phyloP scores from a whole-genome alignment of 225 moss, liverwort and hornwort species.

The Sphagnum tenellum region DNA sequence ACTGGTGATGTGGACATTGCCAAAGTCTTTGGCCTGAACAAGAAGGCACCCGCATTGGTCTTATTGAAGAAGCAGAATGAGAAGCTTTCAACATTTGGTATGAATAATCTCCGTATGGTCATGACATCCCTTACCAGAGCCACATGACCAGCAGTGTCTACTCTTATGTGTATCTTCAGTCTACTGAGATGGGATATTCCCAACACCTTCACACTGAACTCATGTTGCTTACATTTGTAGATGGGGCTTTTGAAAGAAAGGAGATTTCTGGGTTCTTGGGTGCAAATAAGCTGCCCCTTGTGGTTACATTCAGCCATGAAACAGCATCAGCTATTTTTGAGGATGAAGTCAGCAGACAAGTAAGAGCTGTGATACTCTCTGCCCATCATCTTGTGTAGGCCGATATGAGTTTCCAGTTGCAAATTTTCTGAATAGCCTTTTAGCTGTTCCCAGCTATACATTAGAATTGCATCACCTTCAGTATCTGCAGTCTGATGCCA shows the following conservation, averaged over 20 bases:
- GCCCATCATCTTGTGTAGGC: too few species aligned
- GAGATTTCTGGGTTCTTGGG: constrained; percentile 36
- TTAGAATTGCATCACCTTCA: too few species aligned
- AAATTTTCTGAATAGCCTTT: too few species aligned
- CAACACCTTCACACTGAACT: too few species aligned
- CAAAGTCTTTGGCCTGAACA: constrained; percentile 30
- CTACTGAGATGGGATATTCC: too few species aligned
- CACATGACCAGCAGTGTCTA: too few species aligned
- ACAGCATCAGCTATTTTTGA: constrained; percentile 46
- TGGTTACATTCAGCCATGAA: constrained; percentile 60
- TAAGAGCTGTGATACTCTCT: constrained; percentile 3
- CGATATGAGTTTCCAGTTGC: too few species aligned
- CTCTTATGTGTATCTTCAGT: too few species aligned
- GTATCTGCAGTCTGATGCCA: too few species aligned
- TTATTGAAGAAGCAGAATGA: constrained; percentile 54
- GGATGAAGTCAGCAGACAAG: constrained; percentile 61
- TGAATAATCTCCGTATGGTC: neutral
- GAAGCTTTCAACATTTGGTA: constrained; percentile 55
- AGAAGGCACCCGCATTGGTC: constrained; percentile 48
- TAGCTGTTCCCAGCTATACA: too few species aligned
- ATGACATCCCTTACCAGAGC: too few species aligned
- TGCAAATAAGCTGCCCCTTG: constrained; percentile 63
- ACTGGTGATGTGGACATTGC: constrained; percentile 43
- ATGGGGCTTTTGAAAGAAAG: constrained; percentile 46
- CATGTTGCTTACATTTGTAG: constrained; percentile 14